phyloP scores from a whole-genome alignment of 495 filamentous ascomycete species.

The Penicillium turbatum region DNA sequence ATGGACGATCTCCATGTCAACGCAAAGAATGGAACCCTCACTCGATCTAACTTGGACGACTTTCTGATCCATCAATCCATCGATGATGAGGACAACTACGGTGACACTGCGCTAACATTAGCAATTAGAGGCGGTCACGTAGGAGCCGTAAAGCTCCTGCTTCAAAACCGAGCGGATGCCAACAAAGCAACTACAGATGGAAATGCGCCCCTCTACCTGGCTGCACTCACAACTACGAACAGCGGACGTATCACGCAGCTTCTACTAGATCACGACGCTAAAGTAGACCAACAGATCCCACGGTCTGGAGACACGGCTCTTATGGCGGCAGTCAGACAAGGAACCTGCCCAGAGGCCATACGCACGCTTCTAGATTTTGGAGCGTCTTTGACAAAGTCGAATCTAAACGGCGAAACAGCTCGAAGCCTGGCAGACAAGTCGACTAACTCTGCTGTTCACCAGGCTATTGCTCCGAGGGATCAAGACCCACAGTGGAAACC shows the following conservation, averaged over 20 bases:
- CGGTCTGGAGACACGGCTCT: background rate
- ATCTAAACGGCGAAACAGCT: background rate
- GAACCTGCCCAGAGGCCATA: background rate
- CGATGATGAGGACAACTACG: constrained; percentile 39
- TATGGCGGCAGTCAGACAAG: background rate
- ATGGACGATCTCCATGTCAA: background rate
- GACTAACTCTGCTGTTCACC: background rate
- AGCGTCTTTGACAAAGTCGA: background rate
- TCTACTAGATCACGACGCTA: background rate
- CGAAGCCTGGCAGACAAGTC: background rate
- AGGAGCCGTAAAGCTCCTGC: background rate
- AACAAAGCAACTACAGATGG: background rate
- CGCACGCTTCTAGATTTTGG: background rate
- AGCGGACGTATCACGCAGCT: constrained; percentile 1
- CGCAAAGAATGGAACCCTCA: background rate
- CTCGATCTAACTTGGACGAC: background rate
- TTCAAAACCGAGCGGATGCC: background rate
- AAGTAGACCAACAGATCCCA: background rate
- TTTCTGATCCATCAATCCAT: background rate
- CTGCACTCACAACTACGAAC: background rate
- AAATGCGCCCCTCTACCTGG: background rate
- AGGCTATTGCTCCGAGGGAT: background rate
- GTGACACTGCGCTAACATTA: background rate
- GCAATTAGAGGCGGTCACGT: background rate
- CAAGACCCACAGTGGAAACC: constrained; percentile 1